A percentile compares a stretch with the other conserved stretches of the same genome.
phyloP scores from a whole-genome alignment of 768 basidiomycete genomes.

The Podaxis sp. region DNA sequence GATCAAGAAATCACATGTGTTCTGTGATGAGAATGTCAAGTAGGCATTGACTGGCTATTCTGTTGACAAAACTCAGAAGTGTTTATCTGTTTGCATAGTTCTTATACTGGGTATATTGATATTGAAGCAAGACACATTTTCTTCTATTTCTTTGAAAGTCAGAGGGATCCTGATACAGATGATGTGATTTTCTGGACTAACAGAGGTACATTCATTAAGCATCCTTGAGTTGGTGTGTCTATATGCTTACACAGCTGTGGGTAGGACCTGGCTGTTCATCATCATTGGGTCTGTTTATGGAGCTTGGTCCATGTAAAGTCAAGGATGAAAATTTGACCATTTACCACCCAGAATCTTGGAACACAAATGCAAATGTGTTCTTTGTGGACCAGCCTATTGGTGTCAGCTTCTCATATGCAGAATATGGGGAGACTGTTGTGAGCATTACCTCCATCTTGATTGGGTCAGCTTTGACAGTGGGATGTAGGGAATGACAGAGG shows the following conservation, averaged over 20 bases:
- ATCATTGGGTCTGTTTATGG: constrained; percentile 9
- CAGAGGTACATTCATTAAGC: constrained; percentile 32
- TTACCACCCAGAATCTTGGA: constrained; percentile 66
- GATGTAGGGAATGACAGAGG: constrained; percentile 59
- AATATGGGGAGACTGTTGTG: constrained; percentile 60
- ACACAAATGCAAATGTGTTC: constrained; percentile 61
- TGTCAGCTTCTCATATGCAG: constrained; percentile 63
- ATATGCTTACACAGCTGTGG: neutral
- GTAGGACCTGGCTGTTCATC: constrained; percentile 15
- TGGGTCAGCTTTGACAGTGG: neutral
- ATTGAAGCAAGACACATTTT: constrained; percentile 62
- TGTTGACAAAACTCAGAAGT: neutral
- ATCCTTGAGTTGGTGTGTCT: neutral
- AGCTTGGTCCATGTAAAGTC: constrained; percentile 65
- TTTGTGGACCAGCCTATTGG: constrained; percentile 65
- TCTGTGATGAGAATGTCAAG: constrained; percentile 63
- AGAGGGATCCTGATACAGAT: constrained; percentile 58
- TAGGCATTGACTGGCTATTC: constrained; percentile 19
- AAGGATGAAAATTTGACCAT: constrained; percentile 47
- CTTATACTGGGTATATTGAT: constrained; percentile 70
- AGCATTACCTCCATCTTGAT: constrained; percentile 20
- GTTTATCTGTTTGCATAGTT: constrained; percentile 26
- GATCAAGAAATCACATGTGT: constrained; percentile 54
- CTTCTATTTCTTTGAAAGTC: constrained; percentile 80
- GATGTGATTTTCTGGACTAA: constrained; percentile 62